phyloP scores from a whole-genome alignment of 805 yeast genomes.

The Metschnikowia amazonensis region DNA sequence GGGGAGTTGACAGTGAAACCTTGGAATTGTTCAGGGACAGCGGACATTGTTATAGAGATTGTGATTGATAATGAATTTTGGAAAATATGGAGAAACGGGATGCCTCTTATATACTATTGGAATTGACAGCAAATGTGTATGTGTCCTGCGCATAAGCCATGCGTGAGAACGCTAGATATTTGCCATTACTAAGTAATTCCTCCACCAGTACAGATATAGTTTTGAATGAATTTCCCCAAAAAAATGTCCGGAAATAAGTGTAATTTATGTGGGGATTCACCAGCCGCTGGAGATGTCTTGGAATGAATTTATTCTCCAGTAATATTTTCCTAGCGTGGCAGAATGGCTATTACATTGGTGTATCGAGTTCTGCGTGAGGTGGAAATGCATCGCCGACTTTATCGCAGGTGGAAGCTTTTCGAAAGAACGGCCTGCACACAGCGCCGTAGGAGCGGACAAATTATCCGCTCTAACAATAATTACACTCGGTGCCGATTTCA shows the following conservation, averaged over 20 bases:
- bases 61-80: not conserved
- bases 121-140: not conserved
- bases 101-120: not conserved
- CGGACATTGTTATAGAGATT: conserved; percentile 6
- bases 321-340: too few species aligned
- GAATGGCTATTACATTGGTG: not conserved
- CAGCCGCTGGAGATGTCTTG: too few species aligned
- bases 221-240: too few species aligned
- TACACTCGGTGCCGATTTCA: not conserved
- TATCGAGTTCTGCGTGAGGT: not conserved
- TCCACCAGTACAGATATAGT: not conserved
- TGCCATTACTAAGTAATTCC: not conserved
- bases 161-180: not conserved
- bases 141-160: not conserved
- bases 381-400: conserved; percentile 6
- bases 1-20: conserved; percentile 55
- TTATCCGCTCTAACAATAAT: not conserved
- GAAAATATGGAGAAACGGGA: not conserved
- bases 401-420: not conserved
- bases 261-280: too few species aligned
- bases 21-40: conserved; percentile 51
- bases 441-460: not conserved
- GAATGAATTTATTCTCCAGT: too few species aligned
- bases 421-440: not conserved
- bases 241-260: too few species aligned